Base-by-base conservation (phyloP, 2,329 filamentous ascomycete genomes). In the Colletotrichum sp. region DNA sequence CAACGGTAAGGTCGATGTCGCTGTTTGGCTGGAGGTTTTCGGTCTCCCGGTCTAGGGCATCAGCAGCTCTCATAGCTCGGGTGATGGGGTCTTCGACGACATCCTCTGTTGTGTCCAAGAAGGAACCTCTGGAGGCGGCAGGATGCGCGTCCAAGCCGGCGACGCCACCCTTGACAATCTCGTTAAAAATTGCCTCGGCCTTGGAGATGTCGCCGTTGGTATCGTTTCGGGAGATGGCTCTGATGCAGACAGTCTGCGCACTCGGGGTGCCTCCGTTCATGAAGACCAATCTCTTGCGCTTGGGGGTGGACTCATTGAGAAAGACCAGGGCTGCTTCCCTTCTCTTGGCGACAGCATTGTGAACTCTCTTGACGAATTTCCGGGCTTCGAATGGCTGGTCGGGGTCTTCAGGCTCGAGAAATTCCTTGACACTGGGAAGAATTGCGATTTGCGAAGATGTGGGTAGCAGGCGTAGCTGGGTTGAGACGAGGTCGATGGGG, bases 391-490 rank as follows among this genome's bases (percentile, higher is more conserved):
- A 83, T 3, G 71, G 65, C 15, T 77, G 76, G 24, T 81, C 79
- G 7, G 79, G 67, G 21, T 80, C 76, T 15, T 85, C 80, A 7
- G 79, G 78, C 21, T 83, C 80, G 30, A 90, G 77, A 77, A 91
- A 91, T 39, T 85, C 84, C 74, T 88, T 83, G n/a, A 92, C 78
- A 36, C 83, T 82, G 0, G 92, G 91, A 3, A 93, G 84, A 44
- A 92, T 86, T 28, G 93, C 82, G 49, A 93, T 88, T 72, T 92
- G 89, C 1, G 89, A 83, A 2, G 91, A 93, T 5, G 86, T 87
- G 10, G 92, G 92, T 13, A 93, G 87, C 5, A 93, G 86, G 63
- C 88, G 88, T 52, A 93, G 83, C 79, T 93, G 92, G 5, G 90
- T 92, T 28, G 89, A 88, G 34, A 93, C 86, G 34, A 86, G 84